Base-by-base conservation (phyloP, 208 protist species). In the Trypanosomatidae sp. region DNA sequence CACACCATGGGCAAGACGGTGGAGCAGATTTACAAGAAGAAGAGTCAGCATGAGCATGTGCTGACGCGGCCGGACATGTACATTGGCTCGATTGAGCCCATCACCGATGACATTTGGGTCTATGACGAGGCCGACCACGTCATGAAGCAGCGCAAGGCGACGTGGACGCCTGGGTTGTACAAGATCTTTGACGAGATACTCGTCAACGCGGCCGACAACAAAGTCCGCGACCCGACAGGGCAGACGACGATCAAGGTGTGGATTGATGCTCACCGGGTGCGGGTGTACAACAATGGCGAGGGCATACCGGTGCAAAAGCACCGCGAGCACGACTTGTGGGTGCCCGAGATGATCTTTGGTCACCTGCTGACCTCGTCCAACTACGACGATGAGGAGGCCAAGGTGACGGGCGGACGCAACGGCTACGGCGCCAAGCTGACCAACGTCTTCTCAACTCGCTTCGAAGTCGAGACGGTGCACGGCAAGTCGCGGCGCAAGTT, bases 121-220 rank as follows among this genome's bases (percentile, higher is more conserved):
- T 97, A 87, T 52, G 92, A 98, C 35, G 71, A 85, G 30, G 88
- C 77, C 0, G 66, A 83, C 24, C 55, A 67, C 6, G 64, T 93
- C 18, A 97, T 99, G 87, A 94, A 92, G 45, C 47, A 75, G 38
- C 80, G 92, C 37, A 83, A 88, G 49, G 88, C 97, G 49, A 96
- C 73, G 3, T 99, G 93, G 79, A 95, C 97, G 1, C 98, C 98
- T 1, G 98, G 95, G 15, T 72, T 99, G 6, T 99, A 97, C 62
- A 99, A 99, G 82, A 99, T 99, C 26, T 99, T 99, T 56, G 99
- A 99, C 65, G 99, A 99, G 72, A 99, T 99, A 60, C 71, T 99
- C 3, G 98, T 99, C 3, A 99, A 99, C 83, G 98, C 98, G 5
- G 92, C 98, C 0, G 99, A 99, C 72, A 99, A 99, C 71, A 97